Base-by-base conservation (phyloP, 805 yeast species). In the Myxozyma geophila region DNA sequence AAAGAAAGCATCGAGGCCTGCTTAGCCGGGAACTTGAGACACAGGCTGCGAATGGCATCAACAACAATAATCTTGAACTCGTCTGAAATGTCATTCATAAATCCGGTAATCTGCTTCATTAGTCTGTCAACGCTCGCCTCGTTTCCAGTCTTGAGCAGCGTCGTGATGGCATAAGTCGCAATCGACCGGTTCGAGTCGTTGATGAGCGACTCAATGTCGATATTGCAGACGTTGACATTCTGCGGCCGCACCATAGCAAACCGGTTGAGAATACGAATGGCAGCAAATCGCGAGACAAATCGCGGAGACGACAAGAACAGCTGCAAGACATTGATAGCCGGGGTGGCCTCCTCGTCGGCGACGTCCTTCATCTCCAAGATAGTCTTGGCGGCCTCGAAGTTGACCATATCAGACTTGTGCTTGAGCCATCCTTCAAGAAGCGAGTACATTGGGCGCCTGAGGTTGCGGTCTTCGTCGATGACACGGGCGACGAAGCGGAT, bases 81-180 rank as follows among this genome's bases (percentile, higher is more conserved):
- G 76, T 95, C 99, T 39, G 96, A 85, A 68, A 95, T 93, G 70
- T 93, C 98, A 74, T 85, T 90, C 88, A 93, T 90, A 75, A 92
- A 88, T 43, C 88, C 87, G 39, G 95, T 82, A 78, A 95, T 91
- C 60, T 92, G 92, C 67, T 87, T 82, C 77, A 95, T 90, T 71
- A 95, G 83, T 72, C 96, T 84, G 75, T 93, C 97, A 61, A 95
- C 97, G 70, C 85, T 84, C 65, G 90, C 91, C 66, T 90, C 88
- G 68, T 92, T 92, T 74, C 98, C 97, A 1, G 98, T 93, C 79
- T 93, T 95, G 76, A 95, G 84, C 73, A 95, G 81, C 1, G 98
- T 93, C 40, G 98, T 95, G 75, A 95, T 95, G 35, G 99, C 98
- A 77, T 91, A 93, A 15, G 99, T 95, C 13, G 98, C 93, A 69